Conservation (phyloP, 1,284 basidiomycete species). For the Meira nashicola region DNA sequence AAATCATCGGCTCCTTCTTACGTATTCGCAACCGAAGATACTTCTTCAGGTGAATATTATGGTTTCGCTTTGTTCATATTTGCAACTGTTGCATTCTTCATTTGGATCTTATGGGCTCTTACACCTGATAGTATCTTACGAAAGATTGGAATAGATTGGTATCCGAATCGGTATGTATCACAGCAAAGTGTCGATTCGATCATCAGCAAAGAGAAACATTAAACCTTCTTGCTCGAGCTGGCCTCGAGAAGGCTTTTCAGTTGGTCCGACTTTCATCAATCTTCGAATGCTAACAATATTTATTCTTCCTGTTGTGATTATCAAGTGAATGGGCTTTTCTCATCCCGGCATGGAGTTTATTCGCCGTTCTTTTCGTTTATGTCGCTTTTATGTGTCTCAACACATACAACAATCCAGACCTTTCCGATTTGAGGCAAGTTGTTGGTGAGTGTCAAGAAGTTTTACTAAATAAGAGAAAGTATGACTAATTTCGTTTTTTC, state of each 20-base stretch:
- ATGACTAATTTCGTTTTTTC: not conserved
- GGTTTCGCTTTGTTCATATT: constrained; percentile 42
- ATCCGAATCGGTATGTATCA: constrained; percentile 27
- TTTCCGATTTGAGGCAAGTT: constrained; percentile 24
- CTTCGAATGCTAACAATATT: too few relatives aligned
- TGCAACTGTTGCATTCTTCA: constrained; percentile 29
- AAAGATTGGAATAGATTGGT: constrained; percentile 34
- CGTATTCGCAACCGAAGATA: constrained; percentile 4
- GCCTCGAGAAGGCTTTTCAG: constrained; percentile 5
- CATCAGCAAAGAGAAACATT: not conserved
- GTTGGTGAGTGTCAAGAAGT: constrained; percentile 15
- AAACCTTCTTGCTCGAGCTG: constrained; percentile 2
- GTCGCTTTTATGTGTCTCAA: constrained; percentile 31
- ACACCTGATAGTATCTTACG: constrained; percentile 25
- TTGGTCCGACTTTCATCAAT: not conserved
- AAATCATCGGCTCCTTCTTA: not conserved
- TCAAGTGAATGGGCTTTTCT: constrained; percentile 37
- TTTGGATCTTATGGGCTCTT: constrained; percentile 32
- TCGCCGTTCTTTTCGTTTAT: constrained; percentile 31
- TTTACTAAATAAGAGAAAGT: not conserved
- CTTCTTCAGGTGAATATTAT: constrained; percentile 27
- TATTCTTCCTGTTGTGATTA: not conserved
- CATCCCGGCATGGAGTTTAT: constrained; percentile 34
- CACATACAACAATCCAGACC: constrained; percentile 22
- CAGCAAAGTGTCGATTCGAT: not conserved